A percentile compares a stretch with the other conserved stretches of the same genome.
Evolutionary conservation across 2,329 filamentous ascomycete genomes (phyloP).

Genomic region (Coleophoma crateriformis): DNA sequence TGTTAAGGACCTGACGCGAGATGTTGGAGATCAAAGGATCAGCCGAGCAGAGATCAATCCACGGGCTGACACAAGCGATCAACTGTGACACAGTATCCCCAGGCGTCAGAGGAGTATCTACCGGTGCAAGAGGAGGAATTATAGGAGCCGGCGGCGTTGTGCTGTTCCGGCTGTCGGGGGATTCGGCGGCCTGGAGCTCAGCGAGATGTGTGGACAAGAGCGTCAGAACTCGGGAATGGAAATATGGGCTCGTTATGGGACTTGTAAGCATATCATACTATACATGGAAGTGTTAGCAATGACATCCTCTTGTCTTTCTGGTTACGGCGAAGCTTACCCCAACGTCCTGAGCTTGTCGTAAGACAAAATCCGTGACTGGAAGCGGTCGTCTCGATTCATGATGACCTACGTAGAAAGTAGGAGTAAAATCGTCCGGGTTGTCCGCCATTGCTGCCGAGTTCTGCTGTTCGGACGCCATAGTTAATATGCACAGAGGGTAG

Average conservation of each 20-base stretch:
- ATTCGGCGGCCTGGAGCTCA: constrained; percentile 37
- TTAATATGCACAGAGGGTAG: neutral
- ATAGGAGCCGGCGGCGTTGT: constrained; percentile 49
- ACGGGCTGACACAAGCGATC: constrained; percentile 76
- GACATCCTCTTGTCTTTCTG: too few species aligned
- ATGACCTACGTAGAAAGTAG: constrained; percentile 65
- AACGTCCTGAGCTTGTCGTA: constrained; percentile 61
- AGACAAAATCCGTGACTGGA: constrained; percentile 57
- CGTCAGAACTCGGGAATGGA: constrained; percentile 61
- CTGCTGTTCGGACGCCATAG: neutral
- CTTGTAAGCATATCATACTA: constrained; percentile 77
- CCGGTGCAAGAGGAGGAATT: constrained; percentile 65
- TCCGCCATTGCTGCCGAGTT: constrained; percentile 8
- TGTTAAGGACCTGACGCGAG: constrained; percentile 81
- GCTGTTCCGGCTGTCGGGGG: constrained; percentile 30
- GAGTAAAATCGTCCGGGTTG: constrained; percentile 24
- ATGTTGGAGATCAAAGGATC: constrained; percentile 81
- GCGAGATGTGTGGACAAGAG: constrained; percentile 49
- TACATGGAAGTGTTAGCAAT: neutral
- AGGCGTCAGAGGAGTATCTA: constrained; percentile 72
- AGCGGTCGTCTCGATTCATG: constrained; percentile 61
- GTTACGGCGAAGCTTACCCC: constrained; percentile 46
- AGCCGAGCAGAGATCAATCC: constrained; percentile 83
- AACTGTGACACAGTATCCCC: constrained; percentile 65
- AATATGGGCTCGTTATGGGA: constrained; percentile 70